phyloP scores from a whole-genome alignment of 2,329 filamentous ascomycete species.

The Scytalidium sp. region DNA sequence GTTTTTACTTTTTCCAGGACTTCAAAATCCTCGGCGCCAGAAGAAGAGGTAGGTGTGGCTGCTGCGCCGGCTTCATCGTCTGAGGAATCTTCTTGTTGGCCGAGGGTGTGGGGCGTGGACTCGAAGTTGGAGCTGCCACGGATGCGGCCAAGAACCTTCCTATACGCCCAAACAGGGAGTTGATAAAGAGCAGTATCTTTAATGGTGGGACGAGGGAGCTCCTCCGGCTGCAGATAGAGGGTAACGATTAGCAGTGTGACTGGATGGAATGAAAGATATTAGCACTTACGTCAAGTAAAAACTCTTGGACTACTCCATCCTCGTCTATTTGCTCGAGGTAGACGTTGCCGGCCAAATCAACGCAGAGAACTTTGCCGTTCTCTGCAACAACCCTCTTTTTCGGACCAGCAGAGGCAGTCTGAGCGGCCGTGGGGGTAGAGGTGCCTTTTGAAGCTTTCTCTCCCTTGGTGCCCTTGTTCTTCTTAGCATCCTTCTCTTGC shows the following conservation, averaged over 20 bases:
- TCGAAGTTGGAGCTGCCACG: conserved; percentile 22
- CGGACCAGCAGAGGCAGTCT: conserved; percentile 64
- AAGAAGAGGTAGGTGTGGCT: conserved; percentile 52
- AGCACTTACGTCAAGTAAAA: conserved; percentile 75
- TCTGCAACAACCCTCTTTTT: conserved; percentile 88
- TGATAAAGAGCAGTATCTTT: conserved; percentile 80
- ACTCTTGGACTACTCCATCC: conserved; percentile 80
- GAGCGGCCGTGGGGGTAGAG: conserved; percentile 34
- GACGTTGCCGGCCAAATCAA: conserved; percentile 88
- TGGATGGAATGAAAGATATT: conserved; percentile 10
- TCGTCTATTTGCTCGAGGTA: conserved; percentile 91
- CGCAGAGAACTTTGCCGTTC: conserved; percentile 92
- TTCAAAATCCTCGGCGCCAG: conserved; percentile 61
- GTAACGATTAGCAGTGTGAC: conserved; percentile 1
- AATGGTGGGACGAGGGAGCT: conserved; percentile 74
- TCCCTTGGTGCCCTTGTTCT: conserved; percentile 60
- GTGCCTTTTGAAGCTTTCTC: conserved; percentile 44
- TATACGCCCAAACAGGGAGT: conserved; percentile 72
- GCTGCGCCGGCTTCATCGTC: conserved; percentile 39
- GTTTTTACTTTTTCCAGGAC: conserved; percentile 51
- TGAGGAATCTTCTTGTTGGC: conserved; percentile 33
- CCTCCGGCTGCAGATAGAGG: conserved; percentile 58
- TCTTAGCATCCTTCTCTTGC: conserved; percentile 81
- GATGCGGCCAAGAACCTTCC: conserved; percentile 49
- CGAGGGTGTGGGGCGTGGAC: conserved; percentile 24